phyloP scores from a whole-genome alignment of 2,329 filamentous ascomycete species.

The Aspergillus awamori region DNA sequence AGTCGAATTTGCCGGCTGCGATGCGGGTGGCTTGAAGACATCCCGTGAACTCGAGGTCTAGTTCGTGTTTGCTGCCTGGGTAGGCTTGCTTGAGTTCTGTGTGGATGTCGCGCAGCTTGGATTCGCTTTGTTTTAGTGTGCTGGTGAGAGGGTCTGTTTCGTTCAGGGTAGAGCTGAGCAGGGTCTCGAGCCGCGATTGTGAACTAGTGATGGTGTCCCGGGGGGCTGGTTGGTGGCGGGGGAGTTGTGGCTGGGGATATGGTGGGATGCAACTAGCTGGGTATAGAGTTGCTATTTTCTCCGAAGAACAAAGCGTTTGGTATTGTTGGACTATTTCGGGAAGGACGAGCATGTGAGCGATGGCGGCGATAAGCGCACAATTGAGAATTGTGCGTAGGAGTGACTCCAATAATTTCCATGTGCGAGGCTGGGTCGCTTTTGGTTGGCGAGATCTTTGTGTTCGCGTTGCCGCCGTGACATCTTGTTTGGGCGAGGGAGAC shows the following conservation, averaged over 20 bases:
- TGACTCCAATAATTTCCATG: background rate
- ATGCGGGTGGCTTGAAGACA: constrained; percentile 35
- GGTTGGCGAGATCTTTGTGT: background rate
- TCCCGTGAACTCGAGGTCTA: constrained; percentile 43
- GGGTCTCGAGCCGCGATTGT: constrained; percentile 29
- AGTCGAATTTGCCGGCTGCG: constrained; percentile 39
- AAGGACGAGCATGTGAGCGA: constrained; percentile 38
- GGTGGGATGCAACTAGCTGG: constrained; percentile 31
- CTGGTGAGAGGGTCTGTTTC: constrained; percentile 29
- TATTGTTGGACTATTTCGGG: constrained; percentile 40
- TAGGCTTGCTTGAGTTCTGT: constrained; percentile 31
- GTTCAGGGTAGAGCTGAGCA: constrained; percentile 34
- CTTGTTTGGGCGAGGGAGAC: background rate
- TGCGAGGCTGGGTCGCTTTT: constrained; percentile 1
- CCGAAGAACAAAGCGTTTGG: constrained; percentile 32
- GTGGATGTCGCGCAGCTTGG: constrained; percentile 33
- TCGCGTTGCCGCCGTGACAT: background rate
- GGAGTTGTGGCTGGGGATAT: constrained; percentile 14
- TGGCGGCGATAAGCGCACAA: constrained; percentile 30
- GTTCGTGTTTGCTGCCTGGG: constrained; percentile 36
- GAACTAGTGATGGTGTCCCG: constrained; percentile 21
- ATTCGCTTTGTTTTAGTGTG: constrained; percentile 36
- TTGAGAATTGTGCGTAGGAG: constrained; percentile 29
- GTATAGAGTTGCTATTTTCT: constrained; percentile 30
- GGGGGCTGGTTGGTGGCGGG: constrained; percentile 13